Base-by-base conservation (phyloP, 176 grass and related monocot genomes). In the Hyparrhenia diplandra region DNA sequence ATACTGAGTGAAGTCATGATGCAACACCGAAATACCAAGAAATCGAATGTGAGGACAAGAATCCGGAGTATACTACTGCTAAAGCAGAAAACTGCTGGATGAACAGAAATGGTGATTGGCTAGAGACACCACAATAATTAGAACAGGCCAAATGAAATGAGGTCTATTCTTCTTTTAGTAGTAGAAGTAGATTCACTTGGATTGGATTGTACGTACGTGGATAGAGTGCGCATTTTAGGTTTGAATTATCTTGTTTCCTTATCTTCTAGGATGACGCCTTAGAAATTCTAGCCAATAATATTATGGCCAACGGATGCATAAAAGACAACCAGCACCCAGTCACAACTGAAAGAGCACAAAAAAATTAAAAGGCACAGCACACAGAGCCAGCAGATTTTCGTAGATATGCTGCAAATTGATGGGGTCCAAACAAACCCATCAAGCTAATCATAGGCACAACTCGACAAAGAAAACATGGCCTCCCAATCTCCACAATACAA, bases 401-500 rank as follows among this genome's bases (percentile, higher is more conserved):
- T 80, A 82, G 78, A 86, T 78, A 69, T 82, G 88, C 73, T 73
- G 74, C 83, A 70, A 73, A 49, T 49, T 62, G 83, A 73, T 67
- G 65, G 54, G 46, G 65, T 83, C 17, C 58, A 74, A 57, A 78
- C 67, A 63, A 86, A 74, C 27, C 70, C 41, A 77, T 65, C 37
- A 57, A 30, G 64, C 45, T 65, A 71, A 30, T 39, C 73, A 69
- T 71, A 86, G 34, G 83, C 67, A 63, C 83, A 74, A 83, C 79
- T 89, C 83, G 78, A 89, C 83, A 89, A 89, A 71, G 58, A 71
- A 77, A 79, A 77, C 83, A 77, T 62, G 67, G 58, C 47, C 76
- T 59, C 21, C 4, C 30, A 47, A 57, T 85, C 71, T 85, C 88
- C 73, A 86, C 67, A 24, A 68, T 61, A 47, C 37, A 85, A 77